These are phyloP conservation scores for Calonectria montana DNA, from an alignment of 2,329 filamentous ascomycete genomes.

Conservation along the genomic window DNA sequence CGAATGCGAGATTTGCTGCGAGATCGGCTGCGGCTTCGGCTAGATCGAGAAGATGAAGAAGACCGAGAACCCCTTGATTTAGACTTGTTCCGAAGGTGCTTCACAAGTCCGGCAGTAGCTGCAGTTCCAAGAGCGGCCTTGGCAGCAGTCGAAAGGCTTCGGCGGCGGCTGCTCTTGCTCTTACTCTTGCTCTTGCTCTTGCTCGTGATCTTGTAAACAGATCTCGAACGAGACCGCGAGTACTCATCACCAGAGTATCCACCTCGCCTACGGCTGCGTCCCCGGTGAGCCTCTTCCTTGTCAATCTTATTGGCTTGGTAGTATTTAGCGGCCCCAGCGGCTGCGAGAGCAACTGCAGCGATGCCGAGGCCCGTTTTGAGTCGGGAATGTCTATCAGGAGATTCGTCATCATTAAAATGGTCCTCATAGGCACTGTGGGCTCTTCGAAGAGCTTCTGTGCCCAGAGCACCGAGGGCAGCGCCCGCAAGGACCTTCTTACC, in stretches of 20 bases:
- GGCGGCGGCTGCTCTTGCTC: slow-evolving; percentile 53
- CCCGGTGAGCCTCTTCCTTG: slow-evolving; percentile 68
- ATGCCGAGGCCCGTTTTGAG: slow-evolving; percentile 72
- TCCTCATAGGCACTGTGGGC: slow-evolving; percentile 72
- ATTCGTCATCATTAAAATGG: slow-evolving; percentile 54
- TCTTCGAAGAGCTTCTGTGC: slow-evolving; percentile 69
- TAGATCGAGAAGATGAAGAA: slow-evolving; percentile 26
- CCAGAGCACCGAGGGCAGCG: slow-evolving; percentile 71
- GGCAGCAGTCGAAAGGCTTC: slow-evolving; percentile 61
- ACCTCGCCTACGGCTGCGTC: slow-evolving; percentile 63
- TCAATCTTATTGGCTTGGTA: slow-evolving; percentile 70
- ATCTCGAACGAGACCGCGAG: slow-evolving; percentile 56
- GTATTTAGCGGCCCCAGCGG: slow-evolving; percentile 74
- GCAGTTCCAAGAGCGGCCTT: slow-evolving; percentile 70
- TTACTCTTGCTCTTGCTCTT: slow-evolving; percentile 4
- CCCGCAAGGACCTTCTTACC: slow-evolving; percentile 71
- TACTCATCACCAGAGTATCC: slow-evolving; percentile 56
- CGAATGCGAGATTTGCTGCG: slow-evolving; percentile 60
- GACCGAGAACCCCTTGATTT: slow-evolving; percentile 42
- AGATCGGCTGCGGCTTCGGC: slow-evolving; percentile 36
- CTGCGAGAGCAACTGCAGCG: slow-evolving; percentile 71
- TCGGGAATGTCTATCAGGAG: slow-evolving; percentile 57
- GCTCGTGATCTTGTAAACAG: slow-evolving; percentile 34
- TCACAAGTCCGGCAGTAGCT: slow-evolving; percentile 67
- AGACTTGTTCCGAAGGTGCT: slow-evolving; percentile 68